Evolutionary conservation across 2,329 filamentous ascomycete species (phyloP), one percentile per base, ranked within the genome.

Genomic region (Colletotrichum orchidophilum): DNA sequence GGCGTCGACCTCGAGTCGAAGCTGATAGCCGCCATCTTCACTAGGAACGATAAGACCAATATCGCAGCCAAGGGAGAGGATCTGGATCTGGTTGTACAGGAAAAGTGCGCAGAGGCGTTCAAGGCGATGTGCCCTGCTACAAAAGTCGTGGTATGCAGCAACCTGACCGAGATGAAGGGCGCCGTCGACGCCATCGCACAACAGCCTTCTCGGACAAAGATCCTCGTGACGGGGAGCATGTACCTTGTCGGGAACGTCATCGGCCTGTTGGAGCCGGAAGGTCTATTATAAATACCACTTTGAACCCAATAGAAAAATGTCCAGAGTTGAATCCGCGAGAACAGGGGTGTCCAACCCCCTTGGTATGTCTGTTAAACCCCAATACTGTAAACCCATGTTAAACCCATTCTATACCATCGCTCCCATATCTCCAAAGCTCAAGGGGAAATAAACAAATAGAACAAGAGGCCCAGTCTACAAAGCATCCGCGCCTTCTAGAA

Each of bases 11-110:
- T 52, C 15, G 13, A 73, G 11, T 74, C 79, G 1, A 75, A 82
- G 0, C 96, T 97, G 78, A 90, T 91, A 24, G 90, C 94, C 76
- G 93, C 90, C 61, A 86, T 97, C 61, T 97, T 97, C 83, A 72
- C 70, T 6, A 54, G 70, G 13, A 72, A 72, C 59, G 70, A 72
- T 11, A 60, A 49, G 59, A 18, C 6, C 24, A 50, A 2, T 3
- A 4, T 55, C 7, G 52, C 33, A 73, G 39, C 15, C 39, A 18
- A 46, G 39, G 39, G 39, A 18, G 86, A 83, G 11, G 85, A 86
- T 27, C 83, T 89, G 54, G 84, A 84, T 52, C 80, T 90, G 74
- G 84, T 83, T 0, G 83, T 85, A 3, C 87, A 90, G 77, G 82
- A 80, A 9, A 81, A 79, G 33, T 88, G 89, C 63, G 87, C 87